phyloP scores from a whole-genome alignment of 441 rosid species.

The Gossypium aridum region DNA sequence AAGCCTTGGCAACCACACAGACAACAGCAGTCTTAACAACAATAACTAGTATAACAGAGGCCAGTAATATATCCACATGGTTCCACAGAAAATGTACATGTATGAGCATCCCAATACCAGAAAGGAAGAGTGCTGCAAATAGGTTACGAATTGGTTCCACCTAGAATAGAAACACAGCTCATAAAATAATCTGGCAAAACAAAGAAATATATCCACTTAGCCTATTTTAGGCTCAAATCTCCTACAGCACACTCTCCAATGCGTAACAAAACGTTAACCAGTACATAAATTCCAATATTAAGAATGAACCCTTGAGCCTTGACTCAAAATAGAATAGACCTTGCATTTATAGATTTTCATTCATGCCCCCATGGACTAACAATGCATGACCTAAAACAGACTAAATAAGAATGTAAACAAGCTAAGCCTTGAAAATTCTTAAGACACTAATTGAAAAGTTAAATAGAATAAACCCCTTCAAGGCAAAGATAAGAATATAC shows the following conservation, averaged over 20 bases:
- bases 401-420: background rate
- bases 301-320: background rate
- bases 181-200: background rate
- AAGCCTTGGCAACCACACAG: constrained; percentile 64
- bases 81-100: constrained; percentile 94
- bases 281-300: background rate
- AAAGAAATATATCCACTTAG: background rate
- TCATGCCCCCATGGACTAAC: background rate
- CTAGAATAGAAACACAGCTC: constrained; percentile 23
- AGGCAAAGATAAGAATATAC: background rate
- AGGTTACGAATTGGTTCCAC: constrained; percentile 98
- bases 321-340: background rate
- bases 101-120: constrained; percentile 98
- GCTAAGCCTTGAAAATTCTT: background rate
- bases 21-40: constrained; percentile 84
- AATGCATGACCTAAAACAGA: background rate
- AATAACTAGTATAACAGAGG: constrained; percentile 86
- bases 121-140: constrained; percentile 94
- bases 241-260: background rate
- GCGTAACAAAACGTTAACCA: background rate
- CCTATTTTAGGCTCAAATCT: background rate
- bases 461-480: background rate
- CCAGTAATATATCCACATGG: constrained; percentile 93
- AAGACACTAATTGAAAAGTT: background rate
- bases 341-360: background rate